phyloP scores from a whole-genome alignment of 805 yeast species.

The Candida tallmaniae region DNA sequence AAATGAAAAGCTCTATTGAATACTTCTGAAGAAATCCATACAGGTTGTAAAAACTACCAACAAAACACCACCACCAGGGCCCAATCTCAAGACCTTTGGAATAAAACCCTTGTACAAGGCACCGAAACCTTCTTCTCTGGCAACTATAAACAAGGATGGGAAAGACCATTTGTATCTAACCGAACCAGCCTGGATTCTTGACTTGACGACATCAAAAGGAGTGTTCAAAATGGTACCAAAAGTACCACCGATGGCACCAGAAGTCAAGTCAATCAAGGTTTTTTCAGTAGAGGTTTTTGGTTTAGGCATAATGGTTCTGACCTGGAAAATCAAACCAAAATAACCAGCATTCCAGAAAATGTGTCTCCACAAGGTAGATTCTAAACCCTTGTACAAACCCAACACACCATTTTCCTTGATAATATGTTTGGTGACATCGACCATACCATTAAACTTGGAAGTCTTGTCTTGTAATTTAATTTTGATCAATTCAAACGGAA shows the following conservation, averaged over 20 bases:
- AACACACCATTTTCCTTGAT: conserved; percentile 71
- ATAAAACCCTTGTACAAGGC: conserved; percentile 95
- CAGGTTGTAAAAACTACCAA: conserved; percentile 93
- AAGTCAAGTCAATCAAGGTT: conserved; percentile 80
- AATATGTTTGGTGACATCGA: conserved; percentile 73
- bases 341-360: conserved; percentile 97
- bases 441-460: conserved; percentile 77
- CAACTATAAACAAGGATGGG: conserved; percentile 71
- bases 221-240: conserved; percentile 93
- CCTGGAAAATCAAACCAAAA: conserved; percentile 91
- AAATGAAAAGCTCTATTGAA: conserved; percentile 19
- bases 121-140: conserved; percentile 84
- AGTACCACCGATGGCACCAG: conserved; percentile 97
- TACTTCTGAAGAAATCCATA: conserved; percentile 87
- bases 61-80: conserved; percentile 99
- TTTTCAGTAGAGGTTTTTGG: conserved; percentile 68
- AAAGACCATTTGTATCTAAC: conserved; percentile 91
- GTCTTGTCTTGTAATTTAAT: conserved; percentile 89
- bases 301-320: conserved; percentile 72
- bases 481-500: conserved; percentile 94
- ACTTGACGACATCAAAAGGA: conserved; percentile 96
- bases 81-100: conserved; percentile 95
- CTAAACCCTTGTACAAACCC: conserved; percentile 90
- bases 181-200: conserved; percentile 88
- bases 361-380: conserved; percentile 97